Evolutionary conservation across 1,139 yeast genomes (phyloP).

Genomic region (Scheffersomyces segobiensis): DNA sequence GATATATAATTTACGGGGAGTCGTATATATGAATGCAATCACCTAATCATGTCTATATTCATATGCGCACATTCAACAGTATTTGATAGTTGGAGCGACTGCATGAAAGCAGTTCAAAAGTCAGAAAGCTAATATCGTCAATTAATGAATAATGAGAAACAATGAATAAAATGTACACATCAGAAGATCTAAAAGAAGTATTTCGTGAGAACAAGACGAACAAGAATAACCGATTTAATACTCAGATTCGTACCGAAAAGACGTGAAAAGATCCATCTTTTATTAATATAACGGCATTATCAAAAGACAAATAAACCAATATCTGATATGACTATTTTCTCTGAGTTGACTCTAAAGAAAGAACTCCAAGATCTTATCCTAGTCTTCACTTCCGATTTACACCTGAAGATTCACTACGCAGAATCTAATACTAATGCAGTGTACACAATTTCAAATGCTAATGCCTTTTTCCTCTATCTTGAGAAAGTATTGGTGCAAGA

Average conservation of each 20-base stretch:
- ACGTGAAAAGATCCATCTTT: too few relatives aligned
- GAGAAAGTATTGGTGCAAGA: slow-evolving; percentile 11
- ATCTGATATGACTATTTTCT: background rate
- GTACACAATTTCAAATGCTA: slow-evolving; percentile 22
- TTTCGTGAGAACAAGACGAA: background rate
- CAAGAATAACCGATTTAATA: background rate
- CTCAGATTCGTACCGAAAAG: too few relatives aligned
- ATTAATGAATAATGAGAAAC: background rate
- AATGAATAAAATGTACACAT: background rate
- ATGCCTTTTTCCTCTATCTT: slow-evolving; percentile 20
- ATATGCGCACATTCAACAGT: too few relatives aligned
- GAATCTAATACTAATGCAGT: slow-evolving; percentile 14
- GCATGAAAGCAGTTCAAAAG: too few relatives aligned
- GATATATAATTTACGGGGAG: too few relatives aligned
- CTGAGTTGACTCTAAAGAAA: background rate
- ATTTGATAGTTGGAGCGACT: too few relatives aligned
- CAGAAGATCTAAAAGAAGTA: background rate
- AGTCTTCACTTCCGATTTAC: slow-evolving; percentile 1
- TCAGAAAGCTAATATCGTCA: background rate
- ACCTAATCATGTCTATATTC: too few relatives aligned
- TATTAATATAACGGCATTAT: too few relatives aligned
- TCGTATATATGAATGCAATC: too few relatives aligned
- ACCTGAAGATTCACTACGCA: slow-evolving; percentile 9
- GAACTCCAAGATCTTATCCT: slow-evolving; percentile 1
- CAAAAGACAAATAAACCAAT: background rate